Evolutionary conservation across 2,329 filamentous ascomycete genomes (phyloP), one percentile per base, ranked within the genome.

Genomic region (Claviceps citrina): DNA sequence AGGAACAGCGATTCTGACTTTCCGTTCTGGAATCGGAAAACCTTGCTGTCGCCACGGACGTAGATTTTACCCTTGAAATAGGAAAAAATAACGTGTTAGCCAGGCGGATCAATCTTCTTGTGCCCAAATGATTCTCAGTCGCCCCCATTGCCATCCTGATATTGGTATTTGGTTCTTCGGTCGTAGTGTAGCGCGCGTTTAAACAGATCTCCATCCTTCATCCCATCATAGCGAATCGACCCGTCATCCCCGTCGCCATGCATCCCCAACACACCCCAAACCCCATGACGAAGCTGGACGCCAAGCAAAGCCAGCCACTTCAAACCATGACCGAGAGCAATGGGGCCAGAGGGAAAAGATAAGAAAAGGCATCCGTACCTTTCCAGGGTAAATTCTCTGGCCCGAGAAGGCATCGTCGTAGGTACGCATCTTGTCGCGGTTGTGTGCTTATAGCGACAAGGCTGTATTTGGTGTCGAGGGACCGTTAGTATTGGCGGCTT

Each of bases 1-100:
- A 96, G 84, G 81, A 98, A 98, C 56, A 98, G 84, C 55, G 86
- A 94, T 75, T 98, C 91, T 71, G 85, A 89, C 76, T 98, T 98
- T 76, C 91, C 86, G 73, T 93, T 95, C 73, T 94, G 86, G 84
- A 98, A 98, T 66, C 91, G 87, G 84, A 98, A 98, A 77, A 96
- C 80, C 78, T 96, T 98, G 86, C 84, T 93, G 78, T 98, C 91
- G 65, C 89, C 87, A 70, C 91, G 86, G 78, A 98, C 75, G 76
- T 89, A 98, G 74, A 98, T 83, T 78, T 96, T 96, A 76, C 91
- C 91, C 91, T 96, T 49, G 38, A 38, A 34, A 31, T 6, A 24
- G 7, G 12, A 46, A 16, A 28, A 38, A 45, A 22, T 43, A 5
- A 24, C 22, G 8, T 34, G 51, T 60, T 54, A 60, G 42, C 34